Base-by-base conservation (phyloP, 78 protist species). In the Pelomyxa schiedti region DNA sequence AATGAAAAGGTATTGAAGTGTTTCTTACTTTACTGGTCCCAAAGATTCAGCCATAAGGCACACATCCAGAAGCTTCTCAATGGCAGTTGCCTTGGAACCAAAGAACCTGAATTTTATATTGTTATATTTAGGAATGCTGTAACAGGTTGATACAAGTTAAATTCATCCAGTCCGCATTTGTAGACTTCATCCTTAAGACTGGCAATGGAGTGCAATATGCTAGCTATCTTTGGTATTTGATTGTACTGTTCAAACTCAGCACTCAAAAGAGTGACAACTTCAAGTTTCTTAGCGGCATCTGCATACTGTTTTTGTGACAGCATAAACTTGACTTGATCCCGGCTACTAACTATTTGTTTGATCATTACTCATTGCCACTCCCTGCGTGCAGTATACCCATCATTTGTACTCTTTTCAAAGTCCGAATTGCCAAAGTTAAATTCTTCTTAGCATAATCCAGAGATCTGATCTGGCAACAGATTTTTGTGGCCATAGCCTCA, bases 381-480 rank as follows among this genome's bases (percentile, higher is more conserved):
- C 26, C 16, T 28, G 39, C 47, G 70, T 9, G 8, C 16, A 66
- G 32, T 30, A 43, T 0, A 67, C 86, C 79, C 69, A 80, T 67
- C 66, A 88, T 88, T 47, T 90, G 88, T n/a, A 93, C 65, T 68
- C 76, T 72, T 68, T 80, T 79, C 39, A 93, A 66, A 1, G 92
- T 81, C 39, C 80, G 80, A 42, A 93, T 88, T 30, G 93, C 79
- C 36, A 73, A 36, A 6, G 89, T 87, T 24, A 93, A 78, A 77
- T 93, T 87, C 39, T 72, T 53, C 82, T 91, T 91, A 4, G 95
- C 97, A 66, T 63, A 42, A 83, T 93, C 97, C 43, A 93, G 80
- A 41, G 77, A 35, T 70, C 83, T 85, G 58, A 93, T 90, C 78
- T 91, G 94, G 32, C 82, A 47, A 67, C 94, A 86, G 42, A 93